phyloP scores from a whole-genome alignment of 2,329 filamentous ascomycete species.

The Aspergillus udagawae region DNA sequence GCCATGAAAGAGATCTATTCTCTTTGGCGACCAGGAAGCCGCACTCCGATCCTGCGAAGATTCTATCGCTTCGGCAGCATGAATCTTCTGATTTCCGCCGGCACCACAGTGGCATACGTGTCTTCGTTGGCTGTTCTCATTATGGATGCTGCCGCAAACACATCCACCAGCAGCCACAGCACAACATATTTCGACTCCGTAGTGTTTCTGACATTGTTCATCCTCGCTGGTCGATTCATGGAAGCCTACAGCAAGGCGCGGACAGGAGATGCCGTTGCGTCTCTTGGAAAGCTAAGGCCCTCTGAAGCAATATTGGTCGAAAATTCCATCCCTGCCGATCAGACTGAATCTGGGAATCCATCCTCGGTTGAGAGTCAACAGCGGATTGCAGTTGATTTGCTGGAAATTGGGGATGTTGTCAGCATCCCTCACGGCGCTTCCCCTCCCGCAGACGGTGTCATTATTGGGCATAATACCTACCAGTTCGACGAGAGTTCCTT shows the following conservation, averaged over 20 bases:
- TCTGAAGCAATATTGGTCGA: constrained; percentile 67
- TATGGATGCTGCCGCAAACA: constrained; percentile 43
- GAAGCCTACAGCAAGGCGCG: constrained; percentile 91
- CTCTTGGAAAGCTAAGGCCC: constrained; percentile 72
- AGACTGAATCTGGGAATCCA: constrained; percentile 1
- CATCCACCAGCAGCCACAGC: constrained; percentile 46
- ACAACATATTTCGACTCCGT: constrained; percentile 86
- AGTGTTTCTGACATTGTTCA: constrained; percentile 84
- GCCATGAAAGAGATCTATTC: constrained; percentile 73
- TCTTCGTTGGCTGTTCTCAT: constrained; percentile 77
- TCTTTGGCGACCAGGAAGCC: constrained; percentile 73
- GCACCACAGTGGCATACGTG: constrained; percentile 82
- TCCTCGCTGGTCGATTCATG: constrained; percentile 57
- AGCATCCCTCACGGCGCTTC: constrained; percentile 74
- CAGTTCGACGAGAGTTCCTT: constrained; percentile 87
- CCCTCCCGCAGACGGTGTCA: constrained; percentile 73
- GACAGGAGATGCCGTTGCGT: constrained; percentile 79
- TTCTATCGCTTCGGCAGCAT: constrained; percentile 96
- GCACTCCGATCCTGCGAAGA: constrained; percentile 65
- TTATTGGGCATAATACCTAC: constrained; percentile 55
- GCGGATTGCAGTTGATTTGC: constrained; percentile 60
- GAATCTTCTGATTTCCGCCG: constrained; percentile 88
- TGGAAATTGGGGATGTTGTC: constrained; percentile 72
- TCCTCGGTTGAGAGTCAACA: constrained; percentile 15
- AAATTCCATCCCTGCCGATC: constrained; percentile 2